phyloP scores from a whole-genome alignment of 805 yeast species.

The Nakazawaea ishiwadae region DNA sequence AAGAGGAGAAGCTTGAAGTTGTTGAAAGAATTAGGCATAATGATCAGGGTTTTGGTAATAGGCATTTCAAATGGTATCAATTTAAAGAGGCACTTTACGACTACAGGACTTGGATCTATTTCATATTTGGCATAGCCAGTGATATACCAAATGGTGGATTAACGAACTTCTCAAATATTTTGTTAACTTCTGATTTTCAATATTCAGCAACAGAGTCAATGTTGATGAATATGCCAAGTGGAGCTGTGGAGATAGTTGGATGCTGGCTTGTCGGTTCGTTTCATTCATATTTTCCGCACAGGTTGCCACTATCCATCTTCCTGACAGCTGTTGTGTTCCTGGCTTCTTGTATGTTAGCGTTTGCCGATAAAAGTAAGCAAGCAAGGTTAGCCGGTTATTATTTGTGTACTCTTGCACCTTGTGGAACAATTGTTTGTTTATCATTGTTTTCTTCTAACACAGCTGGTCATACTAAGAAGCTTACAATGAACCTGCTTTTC shows the following conservation, averaged over 20 bases:
- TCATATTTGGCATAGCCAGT: constrained; percentile 38
- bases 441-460: constrained; percentile 34
- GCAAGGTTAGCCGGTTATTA: constrained; percentile 32
- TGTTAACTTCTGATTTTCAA: constrained; percentile 36
- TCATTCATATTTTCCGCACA: constrained; percentile 13
- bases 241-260: constrained; percentile 32
- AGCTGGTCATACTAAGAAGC: constrained; percentile 73
- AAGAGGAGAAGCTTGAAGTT: constrained; percentile 41
- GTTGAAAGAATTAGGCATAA: constrained; percentile 54
- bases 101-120: constrained; percentile 43
- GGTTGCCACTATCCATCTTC: constrained; percentile 21
- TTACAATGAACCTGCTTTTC: constrained; percentile 51
- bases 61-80: constrained; percentile 50
- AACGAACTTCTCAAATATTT: constrained; percentile 42
- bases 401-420: constrained; percentile 22
- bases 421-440: constrained; percentile 22
- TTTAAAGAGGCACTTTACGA: constrained; percentile 52
- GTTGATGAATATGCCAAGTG: constrained; percentile 33
- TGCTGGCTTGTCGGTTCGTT: constrained; percentile 18
- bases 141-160: constrained; percentile 57
- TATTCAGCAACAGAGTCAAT: constrained; percentile 22
- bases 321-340: constrained; percentile 16
- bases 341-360: constrained; percentile 23
- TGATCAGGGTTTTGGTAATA: constrained; percentile 58
- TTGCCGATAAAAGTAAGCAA: constrained; percentile 16